These are phyloP conservation scores for Poronia punctata DNA, from an alignment of 495 filamentous ascomycete genomes.

Conservation along the genomic window DNA sequence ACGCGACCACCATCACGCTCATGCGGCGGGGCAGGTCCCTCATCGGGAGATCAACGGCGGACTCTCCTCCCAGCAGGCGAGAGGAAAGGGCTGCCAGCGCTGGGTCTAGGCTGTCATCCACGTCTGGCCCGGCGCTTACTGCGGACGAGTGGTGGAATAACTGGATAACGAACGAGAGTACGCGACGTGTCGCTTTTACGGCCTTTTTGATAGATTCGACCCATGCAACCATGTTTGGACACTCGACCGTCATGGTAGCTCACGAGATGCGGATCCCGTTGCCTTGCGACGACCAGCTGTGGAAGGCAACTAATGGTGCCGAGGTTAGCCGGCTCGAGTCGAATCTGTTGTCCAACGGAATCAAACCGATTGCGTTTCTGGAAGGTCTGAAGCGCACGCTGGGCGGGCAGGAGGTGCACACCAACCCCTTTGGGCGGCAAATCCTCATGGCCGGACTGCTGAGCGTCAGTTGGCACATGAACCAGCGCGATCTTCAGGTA, in stretches of 20 bases:
- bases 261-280: constrained; percentile 90
- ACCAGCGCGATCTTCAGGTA: constrained; percentile 91
- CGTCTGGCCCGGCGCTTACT: constrained; percentile 51
- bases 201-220: constrained; percentile 95
- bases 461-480: constrained; percentile 96
- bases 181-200: constrained; percentile 82
- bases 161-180: constrained; percentile 94
- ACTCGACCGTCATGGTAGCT: constrained; percentile 94
- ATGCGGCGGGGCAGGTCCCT: constrained; percentile 91
- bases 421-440: constrained; percentile 90
- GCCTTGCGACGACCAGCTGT: constrained; percentile 88
- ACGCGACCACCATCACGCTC: constrained; percentile 89
- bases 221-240: constrained; percentile 97
- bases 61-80: constrained; percentile 76
- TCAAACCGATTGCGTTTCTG: constrained; percentile 81
- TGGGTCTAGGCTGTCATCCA: constrained; percentile 54
- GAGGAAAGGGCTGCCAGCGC: constrained; percentile 50
- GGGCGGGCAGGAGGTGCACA: constrained; percentile 78
- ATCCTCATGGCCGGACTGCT: constrained; percentile 92
- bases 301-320: constrained; percentile 83
- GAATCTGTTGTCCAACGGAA: constrained; percentile 71
- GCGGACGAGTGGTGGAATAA: constrained; percentile 92
- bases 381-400: constrained; percentile 88
- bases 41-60: constrained; percentile 80
- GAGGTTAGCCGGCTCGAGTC: constrained; percentile 86